Evolutionary conservation across 768 basidiomycete genomes (phyloP).

Genomic region (Myochromella boudieri): DNA sequence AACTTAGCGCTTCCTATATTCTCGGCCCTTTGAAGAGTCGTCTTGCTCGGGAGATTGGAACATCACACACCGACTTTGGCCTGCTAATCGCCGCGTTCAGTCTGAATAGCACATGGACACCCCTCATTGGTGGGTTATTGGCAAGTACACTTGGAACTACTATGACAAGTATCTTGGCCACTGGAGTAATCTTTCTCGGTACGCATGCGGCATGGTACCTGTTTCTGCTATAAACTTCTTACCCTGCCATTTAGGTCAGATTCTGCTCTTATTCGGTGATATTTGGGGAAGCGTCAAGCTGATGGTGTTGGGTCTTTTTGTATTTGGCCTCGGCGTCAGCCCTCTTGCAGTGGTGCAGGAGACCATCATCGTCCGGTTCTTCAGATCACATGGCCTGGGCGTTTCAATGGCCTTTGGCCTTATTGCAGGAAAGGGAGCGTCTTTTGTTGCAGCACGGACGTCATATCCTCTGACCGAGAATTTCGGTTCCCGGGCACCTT

Average conservation of each 20-base stretch:
- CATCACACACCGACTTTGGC: slow-evolving; percentile 76
- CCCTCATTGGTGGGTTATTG: slow-evolving; percentile 73
- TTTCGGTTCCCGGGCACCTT: slow-evolving; percentile 72
- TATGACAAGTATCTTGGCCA: slow-evolving; percentile 69
- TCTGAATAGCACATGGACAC: slow-evolving; percentile 73
- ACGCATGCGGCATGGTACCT: background rate
- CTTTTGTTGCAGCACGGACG: slow-evolving; percentile 73
- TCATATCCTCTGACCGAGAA: slow-evolving; percentile 72
- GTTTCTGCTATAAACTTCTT: background rate
- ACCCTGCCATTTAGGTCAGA: slow-evolving; percentile 46
- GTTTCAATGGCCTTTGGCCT: slow-evolving; percentile 82
- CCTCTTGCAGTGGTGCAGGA: slow-evolving; percentile 84
- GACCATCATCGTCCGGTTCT: slow-evolving; percentile 82
- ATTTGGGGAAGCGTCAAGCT: slow-evolving; percentile 55
- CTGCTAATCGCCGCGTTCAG: slow-evolving; percentile 76
- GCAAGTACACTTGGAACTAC: slow-evolving; percentile 74
- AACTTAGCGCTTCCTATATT: slow-evolving; percentile 62
- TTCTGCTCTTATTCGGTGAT: slow-evolving; percentile 67
- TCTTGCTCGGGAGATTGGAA: slow-evolving; percentile 66
- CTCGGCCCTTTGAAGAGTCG: slow-evolving; percentile 79
- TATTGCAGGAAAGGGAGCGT: slow-evolving; percentile 75
- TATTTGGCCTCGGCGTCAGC: slow-evolving; percentile 78
- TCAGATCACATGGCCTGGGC: slow-evolving; percentile 72
- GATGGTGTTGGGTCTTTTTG: slow-evolving; percentile 75
- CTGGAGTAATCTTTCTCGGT: slow-evolving; percentile 68